phyloP scores from a whole-genome alignment of 768 basidiomycete genomes.

The Pulveroboletus sp. region DNA sequence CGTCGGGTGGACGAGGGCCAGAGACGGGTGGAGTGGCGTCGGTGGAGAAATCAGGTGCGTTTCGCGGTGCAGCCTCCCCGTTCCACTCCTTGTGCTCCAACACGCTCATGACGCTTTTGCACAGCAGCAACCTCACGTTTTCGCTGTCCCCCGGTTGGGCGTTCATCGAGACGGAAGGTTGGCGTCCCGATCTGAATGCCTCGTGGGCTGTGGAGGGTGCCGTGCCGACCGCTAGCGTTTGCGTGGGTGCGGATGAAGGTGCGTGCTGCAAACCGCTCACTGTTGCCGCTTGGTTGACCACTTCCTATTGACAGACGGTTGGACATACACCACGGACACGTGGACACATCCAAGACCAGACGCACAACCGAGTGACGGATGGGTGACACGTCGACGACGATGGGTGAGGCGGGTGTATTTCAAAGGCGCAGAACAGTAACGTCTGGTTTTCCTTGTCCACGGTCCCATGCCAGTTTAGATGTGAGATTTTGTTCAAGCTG shows the following conservation, averaged over 20 bases:
- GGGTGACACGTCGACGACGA: constrained; percentile 60
- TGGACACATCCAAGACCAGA: constrained; percentile 54
- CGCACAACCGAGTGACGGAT: constrained; percentile 40
- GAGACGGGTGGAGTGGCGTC: constrained; percentile 15
- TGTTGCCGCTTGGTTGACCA: not conserved
- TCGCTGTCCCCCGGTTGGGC: constrained; percentile 70
- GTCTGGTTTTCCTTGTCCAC: too few species aligned
- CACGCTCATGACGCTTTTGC: not conserved
- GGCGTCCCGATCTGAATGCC: constrained; percentile 62
- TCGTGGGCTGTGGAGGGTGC: constrained; percentile 43
- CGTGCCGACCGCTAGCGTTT: not conserved
- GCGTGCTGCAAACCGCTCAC: not conserved
- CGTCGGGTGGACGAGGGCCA: constrained; percentile 9
- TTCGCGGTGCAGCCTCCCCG: constrained; percentile 10
- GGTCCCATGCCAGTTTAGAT: too few species aligned
- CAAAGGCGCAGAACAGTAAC: not conserved
- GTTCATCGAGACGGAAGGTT: constrained; percentile 74
- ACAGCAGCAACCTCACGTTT: constrained; percentile 77
- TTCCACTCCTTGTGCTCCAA: too few species aligned
- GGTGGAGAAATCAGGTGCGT: constrained; percentile 7
- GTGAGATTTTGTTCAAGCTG: too few species aligned
- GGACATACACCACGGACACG: constrained; percentile 77
- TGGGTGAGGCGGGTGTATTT: constrained; percentile 67
- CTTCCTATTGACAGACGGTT: constrained; percentile 44
- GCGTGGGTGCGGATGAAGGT: constrained; percentile 28